A percentile compares a stretch with the other conserved stretches of the same genome.
These are phyloP conservation scores for Ramularia endophylla DNA, from an alignment of 2,329 filamentous ascomycete species.

Conservation along the genomic window DNA sequence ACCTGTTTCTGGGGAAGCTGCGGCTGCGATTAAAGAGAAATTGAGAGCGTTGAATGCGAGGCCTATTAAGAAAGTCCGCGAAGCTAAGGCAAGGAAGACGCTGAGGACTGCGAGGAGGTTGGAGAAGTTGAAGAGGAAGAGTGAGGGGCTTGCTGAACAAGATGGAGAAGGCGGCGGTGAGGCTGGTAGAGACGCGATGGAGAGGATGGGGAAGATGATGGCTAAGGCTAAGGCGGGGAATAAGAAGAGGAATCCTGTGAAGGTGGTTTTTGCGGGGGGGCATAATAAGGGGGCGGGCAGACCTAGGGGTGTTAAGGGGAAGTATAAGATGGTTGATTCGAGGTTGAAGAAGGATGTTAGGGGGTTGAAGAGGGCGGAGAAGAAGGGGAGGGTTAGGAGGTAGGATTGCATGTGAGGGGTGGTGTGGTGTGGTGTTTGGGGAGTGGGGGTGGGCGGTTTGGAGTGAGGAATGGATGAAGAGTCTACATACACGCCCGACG, in stretches of 20 bases:
- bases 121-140: constrained; percentile 97
- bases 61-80: constrained; percentile 97
- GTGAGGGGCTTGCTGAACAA: constrained; percentile 69
- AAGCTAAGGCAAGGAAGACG: constrained; percentile 96
- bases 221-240: constrained; percentile 65
- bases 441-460: no score
- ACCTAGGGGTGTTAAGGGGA: constrained; percentile 87
- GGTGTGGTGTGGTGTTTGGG: no score
- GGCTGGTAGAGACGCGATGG: constrained; percentile 57
- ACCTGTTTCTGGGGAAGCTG: constrained; percentile 87
- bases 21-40: constrained; percentile 91
- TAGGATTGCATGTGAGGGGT: no score
- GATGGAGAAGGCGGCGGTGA: constrained; percentile 56
- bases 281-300: constrained; percentile 80
- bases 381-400: constrained; percentile 46
- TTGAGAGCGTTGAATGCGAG: constrained; percentile 85
- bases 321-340: constrained; percentile 95
- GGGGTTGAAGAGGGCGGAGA: constrained; percentile 73
- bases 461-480: no score
- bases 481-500: no score
- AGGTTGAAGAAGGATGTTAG: constrained; percentile 95
- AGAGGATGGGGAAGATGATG: constrained; percentile 83
- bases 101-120: constrained; percentile 84
- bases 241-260: constrained; percentile 77
- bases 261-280: constrained; percentile 82